These are phyloP conservation scores for Favolaschia claudopus DNA, from an alignment of 768 basidiomycete species.

Conservation along the genomic window DNA sequence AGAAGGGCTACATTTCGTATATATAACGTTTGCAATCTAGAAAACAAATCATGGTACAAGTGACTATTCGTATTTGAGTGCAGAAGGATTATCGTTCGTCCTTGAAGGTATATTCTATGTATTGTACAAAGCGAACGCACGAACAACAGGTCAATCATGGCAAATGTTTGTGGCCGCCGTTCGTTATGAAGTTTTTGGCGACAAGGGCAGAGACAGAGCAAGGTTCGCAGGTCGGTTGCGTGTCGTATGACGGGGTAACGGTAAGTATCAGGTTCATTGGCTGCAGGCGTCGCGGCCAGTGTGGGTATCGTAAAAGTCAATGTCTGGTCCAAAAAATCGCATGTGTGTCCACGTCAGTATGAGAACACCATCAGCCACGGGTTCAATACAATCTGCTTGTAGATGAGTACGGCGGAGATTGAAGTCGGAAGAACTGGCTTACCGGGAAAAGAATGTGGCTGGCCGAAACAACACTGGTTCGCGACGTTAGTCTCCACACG, in stretches of 20 bases:
- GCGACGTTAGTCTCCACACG: slow-evolving; percentile 45
- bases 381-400: slow-evolving; percentile 49
- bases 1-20: too few species aligned
- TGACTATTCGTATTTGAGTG: slow-evolving; percentile 16
- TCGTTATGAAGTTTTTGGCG: too few species aligned
- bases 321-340: neutral
- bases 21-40: neutral
- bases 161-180: neutral
- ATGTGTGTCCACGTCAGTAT: slow-evolving; percentile 40
- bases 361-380: slow-evolving; percentile 77
- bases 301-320: slow-evolving; percentile 7
- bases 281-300: neutral
- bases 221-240: slow-evolving; percentile 11
- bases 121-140: slow-evolving; percentile 9
- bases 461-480: slow-evolving; percentile 62
- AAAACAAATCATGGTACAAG: neutral
- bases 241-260: neutral
- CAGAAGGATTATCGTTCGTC: neutral
- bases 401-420: neutral
- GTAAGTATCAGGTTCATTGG: neutral
- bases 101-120: neutral
- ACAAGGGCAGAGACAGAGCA: too few species aligned
- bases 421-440: slow-evolving; percentile 32
- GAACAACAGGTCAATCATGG: slow-evolving; percentile 1
- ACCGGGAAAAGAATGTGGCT: slow-evolving; percentile 80